Percentiles rank a stretch among this genome's conserved stretches.
phyloP scores from a whole-genome alignment of 163 green algal species.

The Chloroidium sp. region DNA sequence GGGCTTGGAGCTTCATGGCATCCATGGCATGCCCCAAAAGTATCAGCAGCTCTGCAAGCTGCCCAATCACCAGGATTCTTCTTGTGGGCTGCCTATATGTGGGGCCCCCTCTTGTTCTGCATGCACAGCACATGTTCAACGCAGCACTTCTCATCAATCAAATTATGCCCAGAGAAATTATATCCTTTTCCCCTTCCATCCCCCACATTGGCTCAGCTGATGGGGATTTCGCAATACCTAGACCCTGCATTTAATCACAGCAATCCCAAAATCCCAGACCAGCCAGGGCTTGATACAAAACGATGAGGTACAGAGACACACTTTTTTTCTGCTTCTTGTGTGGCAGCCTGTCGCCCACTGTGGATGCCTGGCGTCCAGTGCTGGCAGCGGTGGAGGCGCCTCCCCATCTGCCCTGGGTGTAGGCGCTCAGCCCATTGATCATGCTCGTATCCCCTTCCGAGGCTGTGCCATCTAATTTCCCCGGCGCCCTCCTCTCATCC shows the following conservation, averaged over 20 bases:
- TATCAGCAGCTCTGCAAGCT: conserved; percentile 48
- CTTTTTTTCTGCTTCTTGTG: conserved; percentile 12
- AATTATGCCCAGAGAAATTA: no score
- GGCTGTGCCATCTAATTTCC: conserved; percentile 12
- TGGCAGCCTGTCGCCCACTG: conserved; percentile 25
- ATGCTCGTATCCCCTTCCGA: conserved; percentile 40
- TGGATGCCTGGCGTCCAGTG: conserved; percentile 16
- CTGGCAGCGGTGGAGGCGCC: conserved; percentile 9
- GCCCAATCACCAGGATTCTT: conserved; percentile 37
- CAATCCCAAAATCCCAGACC: no score
- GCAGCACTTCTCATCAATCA: neutral
- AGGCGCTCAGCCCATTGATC: conserved; percentile 46
- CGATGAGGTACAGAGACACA: no score
- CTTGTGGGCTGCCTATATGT: conserved; percentile 45
- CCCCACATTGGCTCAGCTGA: no score
- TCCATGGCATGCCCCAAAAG: conserved; percentile 41
- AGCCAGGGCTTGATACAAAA: no score
- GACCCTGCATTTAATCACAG: no score
- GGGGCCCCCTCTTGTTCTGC: conserved; percentile 15
- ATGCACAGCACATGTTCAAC: neutral
- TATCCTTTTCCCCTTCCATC: no score
- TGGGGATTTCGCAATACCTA: no score
- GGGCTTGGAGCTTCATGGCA: conserved; percentile 32
- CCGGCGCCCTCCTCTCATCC: conserved; percentile 8
- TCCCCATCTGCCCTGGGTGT: conserved; percentile 13